Conservation (phyloP, 2,329 filamentous ascomycete genomes). For the Fonsecaea pedrosoi region DNA sequence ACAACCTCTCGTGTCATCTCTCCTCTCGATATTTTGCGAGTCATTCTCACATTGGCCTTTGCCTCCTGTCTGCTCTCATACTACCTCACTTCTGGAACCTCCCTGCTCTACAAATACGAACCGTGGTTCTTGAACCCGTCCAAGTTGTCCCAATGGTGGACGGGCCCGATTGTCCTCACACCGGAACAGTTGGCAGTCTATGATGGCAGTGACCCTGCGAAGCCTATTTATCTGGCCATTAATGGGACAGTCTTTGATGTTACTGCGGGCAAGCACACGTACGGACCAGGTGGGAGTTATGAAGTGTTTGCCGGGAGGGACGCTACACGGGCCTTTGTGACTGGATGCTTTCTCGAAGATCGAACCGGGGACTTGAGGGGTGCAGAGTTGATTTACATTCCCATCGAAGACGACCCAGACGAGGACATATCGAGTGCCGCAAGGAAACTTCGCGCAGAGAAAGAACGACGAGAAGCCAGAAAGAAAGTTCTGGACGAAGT, state of each 20-base stretch:
- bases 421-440: slow-evolving; percentile 48
- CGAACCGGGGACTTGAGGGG: slow-evolving; percentile 82
- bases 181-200: slow-evolving; percentile 74
- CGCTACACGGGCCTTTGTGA: slow-evolving; percentile 86
- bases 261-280: slow-evolving; percentile 61
- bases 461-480: slow-evolving; percentile 70
- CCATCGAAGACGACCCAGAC: slow-evolving; percentile 71
- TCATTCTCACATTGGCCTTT: slow-evolving; percentile 70
- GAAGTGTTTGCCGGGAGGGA: slow-evolving; percentile 85
- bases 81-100: slow-evolving; percentile 74
- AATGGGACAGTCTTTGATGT: slow-evolving; percentile 73
- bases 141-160: slow-evolving; percentile 66
- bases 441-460: slow-evolving; percentile 61
- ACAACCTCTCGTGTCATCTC: slow-evolving; percentile 46
- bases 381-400: slow-evolving; percentile 81
- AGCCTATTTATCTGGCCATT: slow-evolving; percentile 88
- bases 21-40: slow-evolving; percentile 70
- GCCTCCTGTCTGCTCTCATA: slow-evolving; percentile 76
- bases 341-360: slow-evolving; percentile 89
- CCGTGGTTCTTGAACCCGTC: slow-evolving; percentile 66
- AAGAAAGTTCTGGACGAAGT: slow-evolving; percentile 71
- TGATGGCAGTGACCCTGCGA: slow-evolving; percentile 75
- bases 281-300: slow-evolving; percentile 86
- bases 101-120: slow-evolving; percentile 71
- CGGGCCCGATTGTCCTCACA: slow-evolving; percentile 72